phyloP scores from a whole-genome alignment of 176 grass and related monocot species.

The Dactylis glomerata region DNA sequence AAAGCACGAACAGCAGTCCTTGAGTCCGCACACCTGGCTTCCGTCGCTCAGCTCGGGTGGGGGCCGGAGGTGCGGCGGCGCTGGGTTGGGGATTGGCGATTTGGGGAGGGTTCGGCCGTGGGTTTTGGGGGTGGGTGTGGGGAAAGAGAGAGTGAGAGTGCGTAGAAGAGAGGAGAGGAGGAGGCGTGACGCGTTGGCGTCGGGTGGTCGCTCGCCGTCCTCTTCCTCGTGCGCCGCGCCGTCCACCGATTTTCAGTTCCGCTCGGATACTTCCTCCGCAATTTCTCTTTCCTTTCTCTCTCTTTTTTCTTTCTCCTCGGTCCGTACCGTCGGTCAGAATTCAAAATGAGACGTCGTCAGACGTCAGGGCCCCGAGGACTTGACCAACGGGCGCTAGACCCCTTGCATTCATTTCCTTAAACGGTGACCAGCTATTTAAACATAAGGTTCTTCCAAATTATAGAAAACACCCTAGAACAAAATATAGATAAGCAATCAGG shows the following conservation, averaged over 20 bases:
- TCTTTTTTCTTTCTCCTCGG: background rate
- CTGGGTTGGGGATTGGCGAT: background rate
- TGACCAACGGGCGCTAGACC: background rate
- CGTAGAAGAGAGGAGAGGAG: background rate
- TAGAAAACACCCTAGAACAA: too few species aligned
- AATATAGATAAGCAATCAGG: too few species aligned
- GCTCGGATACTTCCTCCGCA: background rate
- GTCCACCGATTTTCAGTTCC: background rate
- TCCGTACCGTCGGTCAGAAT: background rate
- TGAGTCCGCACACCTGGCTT: conserved; percentile 13
- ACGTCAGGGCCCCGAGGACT: background rate
- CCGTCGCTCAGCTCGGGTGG: background rate
- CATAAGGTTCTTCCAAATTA: too few species aligned
- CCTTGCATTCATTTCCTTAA: too few species aligned
- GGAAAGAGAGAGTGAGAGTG: background rate
- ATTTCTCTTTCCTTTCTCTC: background rate
- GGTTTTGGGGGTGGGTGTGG: conserved; percentile 4
- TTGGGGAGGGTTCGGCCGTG: background rate
- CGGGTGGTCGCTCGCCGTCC: background rate
- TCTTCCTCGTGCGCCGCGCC: background rate
- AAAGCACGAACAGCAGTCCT: background rate
- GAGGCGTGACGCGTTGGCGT: background rate
- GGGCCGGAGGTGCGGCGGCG: background rate
- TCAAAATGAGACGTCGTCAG: background rate
- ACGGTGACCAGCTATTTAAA: background rate